A percentile compares a stretch with the other conserved stretches of the same genome.
These are phyloP conservation scores for Gossypium bickii DNA, from an alignment of 345 rosid species.

Conservation along the genomic window DNA sequence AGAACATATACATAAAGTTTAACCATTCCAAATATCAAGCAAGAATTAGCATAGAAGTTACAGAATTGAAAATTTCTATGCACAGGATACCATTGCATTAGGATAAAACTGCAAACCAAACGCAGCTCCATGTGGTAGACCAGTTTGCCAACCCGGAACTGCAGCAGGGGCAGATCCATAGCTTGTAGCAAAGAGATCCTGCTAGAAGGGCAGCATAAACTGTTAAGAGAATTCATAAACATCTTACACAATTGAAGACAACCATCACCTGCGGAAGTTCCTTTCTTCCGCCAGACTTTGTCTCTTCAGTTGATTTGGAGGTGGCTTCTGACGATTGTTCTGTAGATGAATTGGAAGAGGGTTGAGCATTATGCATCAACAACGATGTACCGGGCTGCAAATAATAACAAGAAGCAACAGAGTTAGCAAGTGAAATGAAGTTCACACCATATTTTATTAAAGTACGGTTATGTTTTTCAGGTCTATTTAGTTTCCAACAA, in stretches of 20 bases:
- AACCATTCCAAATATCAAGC: neutral
- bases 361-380: conserved; percentile 26
- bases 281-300: conserved; percentile 38
- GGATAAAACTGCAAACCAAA: conserved; percentile 52
- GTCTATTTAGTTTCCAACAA: neutral
- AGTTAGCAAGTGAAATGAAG: conserved; percentile 6
- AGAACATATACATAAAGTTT: conserved; percentile 10
- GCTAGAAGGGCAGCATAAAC: conserved; percentile 22
- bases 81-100: conserved; percentile 40
- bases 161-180: conserved; percentile 36
- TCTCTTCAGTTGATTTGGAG: conserved; percentile 29
- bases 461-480: neutral
- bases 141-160: conserved; percentile 44
- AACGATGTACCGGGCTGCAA: conserved; percentile 28
- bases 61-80: neutral
- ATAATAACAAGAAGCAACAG: conserved; percentile 10
- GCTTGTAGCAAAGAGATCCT: conserved; percentile 71
- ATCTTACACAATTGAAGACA: neutral
- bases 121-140: conserved; percentile 42
- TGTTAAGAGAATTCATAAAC: conserved; percentile 14
- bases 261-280: conserved; percentile 66
- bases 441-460: neutral
- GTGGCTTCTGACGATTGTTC: conserved; percentile 29
- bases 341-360: conserved; percentile 21
- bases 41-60: neutral